Conservation (phyloP, 2,329 filamentous ascomycete species). For the Grosmannia huntii region DNA sequence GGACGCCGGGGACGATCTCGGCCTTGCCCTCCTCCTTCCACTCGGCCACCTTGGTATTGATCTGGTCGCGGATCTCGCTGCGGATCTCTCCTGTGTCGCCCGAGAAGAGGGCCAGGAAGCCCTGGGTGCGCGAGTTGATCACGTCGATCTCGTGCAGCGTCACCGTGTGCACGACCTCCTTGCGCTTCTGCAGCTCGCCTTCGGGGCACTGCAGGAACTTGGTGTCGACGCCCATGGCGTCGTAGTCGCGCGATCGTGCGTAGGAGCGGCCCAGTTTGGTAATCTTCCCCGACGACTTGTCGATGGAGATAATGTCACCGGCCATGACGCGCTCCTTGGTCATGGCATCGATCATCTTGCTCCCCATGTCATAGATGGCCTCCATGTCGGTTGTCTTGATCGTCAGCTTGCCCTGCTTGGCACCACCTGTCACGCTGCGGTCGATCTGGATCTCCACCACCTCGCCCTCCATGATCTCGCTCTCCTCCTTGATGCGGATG, state of each 20-base stretch:
- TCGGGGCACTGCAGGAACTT: conserved; percentile 98
- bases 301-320: conserved; percentile 94
- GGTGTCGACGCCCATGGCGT: conserved; percentile 96
- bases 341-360: conserved; percentile 99
- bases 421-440: conserved; percentile 86
- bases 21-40: conserved; percentile 99
- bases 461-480: conserved; percentile 97
- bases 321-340: conserved; percentile 99
- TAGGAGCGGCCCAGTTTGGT: conserved; percentile 93
- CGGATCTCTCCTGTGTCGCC: conserved; percentile 97
- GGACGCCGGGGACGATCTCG: conserved; percentile 88
- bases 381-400: conserved; percentile 99
- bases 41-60: conserved; percentile 96
- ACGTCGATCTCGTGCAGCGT: conserved; percentile 97
- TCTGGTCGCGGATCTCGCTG: conserved; percentile 94
- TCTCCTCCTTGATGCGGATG: conserved; percentile 96
- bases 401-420: conserved; percentile 97
- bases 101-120: conserved; percentile 92
- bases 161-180: conserved; percentile 94
- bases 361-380: conserved; percentile 98
- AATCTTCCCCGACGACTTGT: conserved; percentile 97
- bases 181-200: conserved; percentile 91
- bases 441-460: conserved; percentile 99
- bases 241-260: conserved; percentile 90
- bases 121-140: conserved; percentile 98